Evolutionary conservation across 805 yeast species (phyloP).

Genomic region (Candida verbasci): DNA sequence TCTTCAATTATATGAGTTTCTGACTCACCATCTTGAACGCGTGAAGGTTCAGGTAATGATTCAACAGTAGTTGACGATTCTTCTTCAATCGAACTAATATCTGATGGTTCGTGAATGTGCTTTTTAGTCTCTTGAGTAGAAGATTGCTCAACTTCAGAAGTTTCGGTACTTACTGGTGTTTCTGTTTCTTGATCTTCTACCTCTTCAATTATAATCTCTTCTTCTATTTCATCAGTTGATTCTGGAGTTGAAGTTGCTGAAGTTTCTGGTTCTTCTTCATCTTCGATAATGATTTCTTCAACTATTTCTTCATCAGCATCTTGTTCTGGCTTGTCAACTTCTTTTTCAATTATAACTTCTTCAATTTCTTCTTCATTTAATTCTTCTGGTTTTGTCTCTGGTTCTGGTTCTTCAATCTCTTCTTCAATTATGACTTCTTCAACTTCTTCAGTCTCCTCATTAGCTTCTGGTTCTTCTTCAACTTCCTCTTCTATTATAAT

Average conservation of each 20-base stretch:
- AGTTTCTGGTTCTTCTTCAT: constrained; percentile 6
- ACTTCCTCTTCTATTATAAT: constrained; percentile 3
- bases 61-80: too few species aligned
- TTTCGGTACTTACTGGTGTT: background rate
- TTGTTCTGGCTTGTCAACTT: constrained; percentile 5
- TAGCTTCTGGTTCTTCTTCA: constrained; percentile 9
- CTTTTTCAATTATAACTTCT: constrained; percentile 5
- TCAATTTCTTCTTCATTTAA: constrained; percentile 3
- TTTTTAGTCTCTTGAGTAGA: too few species aligned
- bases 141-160: too few species aligned
- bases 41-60: background rate
- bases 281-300: constrained; percentile 6
- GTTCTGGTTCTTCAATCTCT: constrained; percentile 5
- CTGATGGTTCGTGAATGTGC: too few species aligned
- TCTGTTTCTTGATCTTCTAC: constrained; percentile 3
- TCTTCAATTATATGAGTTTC: constrained; percentile 8
- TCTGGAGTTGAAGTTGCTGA: background rate
- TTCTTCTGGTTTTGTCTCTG: background rate
- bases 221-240: constrained; percentile 11
- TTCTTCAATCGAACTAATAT: too few species aligned
- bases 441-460: constrained; percentile 1
- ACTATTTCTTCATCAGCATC: constrained; percentile 8
- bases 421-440: constrained; percentile 4
- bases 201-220: constrained; percentile 7
- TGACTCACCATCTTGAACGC: constrained; percentile 7